Evolutionary conservation across 805 yeast species (phyloP), one percentile per base, ranked within the genome.

Genomic region (Starmerella vitae): DNA sequence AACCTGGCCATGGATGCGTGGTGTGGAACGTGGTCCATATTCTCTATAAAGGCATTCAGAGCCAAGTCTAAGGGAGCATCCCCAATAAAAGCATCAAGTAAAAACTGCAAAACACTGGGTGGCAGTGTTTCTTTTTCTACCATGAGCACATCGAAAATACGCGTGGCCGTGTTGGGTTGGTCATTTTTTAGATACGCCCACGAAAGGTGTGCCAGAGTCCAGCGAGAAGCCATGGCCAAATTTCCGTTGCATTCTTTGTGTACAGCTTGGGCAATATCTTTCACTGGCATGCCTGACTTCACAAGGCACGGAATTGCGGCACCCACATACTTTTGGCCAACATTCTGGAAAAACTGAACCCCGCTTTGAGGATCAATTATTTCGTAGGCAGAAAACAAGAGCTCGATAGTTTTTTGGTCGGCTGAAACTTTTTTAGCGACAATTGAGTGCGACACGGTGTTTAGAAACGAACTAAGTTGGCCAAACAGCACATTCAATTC

Each of bases 271-370:
- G 36, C 41, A 10, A 50, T 40, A 2, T 19, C 32, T 8, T 32
- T 27, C 15, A 50, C 37, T 2, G 53, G 38, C 13, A 33, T 36
- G 6, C 35, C 28, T 1, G 52, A 34, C 25, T 48, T 42, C 13
- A 48, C 41, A 44, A 52, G 31, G 26, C 54, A 49, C n/a, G 48
- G 47, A 12, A 52, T 48, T 3, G 42, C 54, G 6, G 50, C 34
- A 20, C 46, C 51, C 12, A 42, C 38, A 6, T 33, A 39, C 2
- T 32, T 37, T 10, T 30, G 24, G 5, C 20, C 30, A 4, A 35
- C 33, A 8, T 44, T 31, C 13, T 38, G 26, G 38, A 29, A 49
- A 7, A 49, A 36, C 2, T 18, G 38, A 14, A 45, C 43, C 12
- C 54, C 56, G 13, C 46, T 41, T 3, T 20, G 27, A 1, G 56